Conservation (phyloP, 2,329 filamentous ascomycete species). For the Neocatenulostroma microsporum region DNA sequence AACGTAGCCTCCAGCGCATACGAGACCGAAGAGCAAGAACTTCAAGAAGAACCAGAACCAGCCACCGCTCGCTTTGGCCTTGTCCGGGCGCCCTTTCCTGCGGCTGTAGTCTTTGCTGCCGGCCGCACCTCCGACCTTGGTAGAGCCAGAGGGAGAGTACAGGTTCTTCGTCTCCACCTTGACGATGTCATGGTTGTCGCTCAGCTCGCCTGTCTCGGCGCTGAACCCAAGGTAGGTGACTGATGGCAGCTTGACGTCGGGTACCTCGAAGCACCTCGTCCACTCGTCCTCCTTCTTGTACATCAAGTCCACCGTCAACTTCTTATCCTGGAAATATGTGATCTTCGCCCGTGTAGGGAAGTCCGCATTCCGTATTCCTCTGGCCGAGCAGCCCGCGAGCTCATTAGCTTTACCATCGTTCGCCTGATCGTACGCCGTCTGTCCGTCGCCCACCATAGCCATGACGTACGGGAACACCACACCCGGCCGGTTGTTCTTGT, state of each 20-base stretch:
- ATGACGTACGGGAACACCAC: constrained; percentile 96
- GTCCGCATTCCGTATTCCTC: constrained; percentile 71
- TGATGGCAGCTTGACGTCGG: constrained; percentile 63
- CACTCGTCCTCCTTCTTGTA: constrained; percentile 88
- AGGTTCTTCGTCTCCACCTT: constrained; percentile 79
- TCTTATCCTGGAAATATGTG: constrained; percentile 96
- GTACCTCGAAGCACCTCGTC: constrained; percentile 76
- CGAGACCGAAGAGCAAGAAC: constrained; percentile 65
- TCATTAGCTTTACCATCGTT: constrained; percentile 93
- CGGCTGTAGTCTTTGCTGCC: constrained; percentile 36
- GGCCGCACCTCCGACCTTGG: constrained; percentile 27
- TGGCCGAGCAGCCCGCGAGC: constrained; percentile 86
- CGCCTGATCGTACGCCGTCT: constrained; percentile 81
- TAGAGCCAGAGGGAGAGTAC: constrained; percentile 54
- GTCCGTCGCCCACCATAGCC: constrained; percentile 93
- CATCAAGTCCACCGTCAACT: constrained; percentile 80
- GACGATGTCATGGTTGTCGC: constrained; percentile 96
- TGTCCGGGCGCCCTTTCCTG: constrained; percentile 37
- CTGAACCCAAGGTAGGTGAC: constrained; percentile 59
- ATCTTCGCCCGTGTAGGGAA: constrained; percentile 78
- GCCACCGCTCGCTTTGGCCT: constrained; percentile 38
- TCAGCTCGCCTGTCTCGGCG: constrained; percentile 90
- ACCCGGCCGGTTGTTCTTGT: constrained; percentile 98
- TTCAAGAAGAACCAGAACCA: constrained; percentile 74
- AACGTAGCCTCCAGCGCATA: constrained; percentile 67